Conservation (phyloP, 108 stramenopile species). For the Skeletonema marinoi region DNA sequence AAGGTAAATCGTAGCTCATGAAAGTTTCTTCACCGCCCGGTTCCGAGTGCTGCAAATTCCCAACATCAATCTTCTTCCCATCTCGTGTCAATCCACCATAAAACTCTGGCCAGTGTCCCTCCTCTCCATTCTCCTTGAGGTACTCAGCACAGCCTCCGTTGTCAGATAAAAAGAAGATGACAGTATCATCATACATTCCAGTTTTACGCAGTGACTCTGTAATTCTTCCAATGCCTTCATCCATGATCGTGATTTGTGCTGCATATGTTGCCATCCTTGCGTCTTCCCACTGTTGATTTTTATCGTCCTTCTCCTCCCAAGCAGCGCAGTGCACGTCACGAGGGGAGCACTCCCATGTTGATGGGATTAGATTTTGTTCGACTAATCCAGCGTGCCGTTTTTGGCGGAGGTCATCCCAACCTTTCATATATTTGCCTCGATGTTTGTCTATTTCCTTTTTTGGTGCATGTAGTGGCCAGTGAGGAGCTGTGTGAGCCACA, state of each 20-base stretch:
- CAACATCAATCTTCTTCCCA: constrained; percentile 32
- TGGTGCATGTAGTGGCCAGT: constrained; percentile 56
- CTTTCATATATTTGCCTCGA: constrained; percentile 39
- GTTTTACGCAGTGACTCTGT: constrained; percentile 17
- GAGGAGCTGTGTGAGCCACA: constrained; percentile 50
- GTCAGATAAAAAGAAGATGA: constrained; percentile 51
- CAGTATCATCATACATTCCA: constrained; percentile 35
- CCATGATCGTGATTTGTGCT: constrained; percentile 48
- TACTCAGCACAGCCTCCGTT: constrained; percentile 56
- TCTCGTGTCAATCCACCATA: constrained; percentile 44
- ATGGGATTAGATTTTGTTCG: constrained; percentile 32
- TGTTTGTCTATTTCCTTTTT: constrained; percentile 46
- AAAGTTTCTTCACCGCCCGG: constrained; percentile 46
- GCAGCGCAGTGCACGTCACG: constrained; percentile 41
- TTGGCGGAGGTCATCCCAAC: constrained; percentile 40
- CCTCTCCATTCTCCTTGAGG: constrained; percentile 47
- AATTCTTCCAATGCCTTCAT: constrained; percentile 48
- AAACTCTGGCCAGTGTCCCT: constrained; percentile 45
- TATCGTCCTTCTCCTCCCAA: constrained; percentile 22
- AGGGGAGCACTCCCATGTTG: constrained; percentile 44
- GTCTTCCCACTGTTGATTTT: constrained; percentile 47
- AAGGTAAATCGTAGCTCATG: constrained; percentile 52
- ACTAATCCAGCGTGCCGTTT: constrained; percentile 29
- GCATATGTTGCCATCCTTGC: constrained; percentile 48
- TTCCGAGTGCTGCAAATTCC: constrained; percentile 17